Evolutionary conservation across 345 rosid species (phyloP).

Genomic region (Cardamine occulta): DNA sequence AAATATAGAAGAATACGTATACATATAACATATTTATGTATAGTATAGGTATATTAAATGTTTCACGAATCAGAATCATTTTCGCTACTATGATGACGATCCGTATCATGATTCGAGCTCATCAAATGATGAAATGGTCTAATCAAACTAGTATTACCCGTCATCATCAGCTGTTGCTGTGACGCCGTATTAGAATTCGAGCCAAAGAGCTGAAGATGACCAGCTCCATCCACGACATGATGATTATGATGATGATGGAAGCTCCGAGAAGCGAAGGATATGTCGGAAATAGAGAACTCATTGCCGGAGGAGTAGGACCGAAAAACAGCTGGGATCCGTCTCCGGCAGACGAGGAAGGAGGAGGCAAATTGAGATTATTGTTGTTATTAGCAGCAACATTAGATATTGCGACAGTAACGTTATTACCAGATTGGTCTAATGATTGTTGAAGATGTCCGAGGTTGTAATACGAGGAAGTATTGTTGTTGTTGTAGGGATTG

Average conservation of each 20-base stretch:
- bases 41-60: slow-evolving; percentile 1
- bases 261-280: slow-evolving; percentile 53
- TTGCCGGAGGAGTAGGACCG: slow-evolving; percentile 58
- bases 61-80: slow-evolving; percentile 47
- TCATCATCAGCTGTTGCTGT: slow-evolving; percentile 48
- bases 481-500: slow-evolving; percentile 53
- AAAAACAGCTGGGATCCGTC: slow-evolving; percentile 58
- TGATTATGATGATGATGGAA: slow-evolving; percentile 42
- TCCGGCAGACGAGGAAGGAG: slow-evolving; percentile 38
- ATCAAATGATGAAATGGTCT: slow-evolving; percentile 52
- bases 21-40: slow-evolving; percentile 27
- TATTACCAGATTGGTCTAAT: slow-evolving; percentile 67
- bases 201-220: slow-evolving; percentile 51
- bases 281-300: slow-evolving; percentile 62
- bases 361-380: slow-evolving; percentile 44
- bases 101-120: slow-evolving; percentile 46
- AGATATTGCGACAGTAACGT: slow-evolving; percentile 57
- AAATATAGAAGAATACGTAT: slow-evolving; percentile 17
- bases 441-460: slow-evolving; percentile 73
- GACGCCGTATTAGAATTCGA: slow-evolving; percentile 43
- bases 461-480: slow-evolving; percentile 52
- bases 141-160: slow-evolving; percentile 43
- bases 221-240: slow-evolving; percentile 37
- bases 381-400: slow-evolving; percentile 46
- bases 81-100: slow-evolving; percentile 45